These are phyloP conservation scores for Ascosphaera apis DNA, from an alignment of 2,329 filamentous ascomycete species.

Conservation along the genomic window DNA sequence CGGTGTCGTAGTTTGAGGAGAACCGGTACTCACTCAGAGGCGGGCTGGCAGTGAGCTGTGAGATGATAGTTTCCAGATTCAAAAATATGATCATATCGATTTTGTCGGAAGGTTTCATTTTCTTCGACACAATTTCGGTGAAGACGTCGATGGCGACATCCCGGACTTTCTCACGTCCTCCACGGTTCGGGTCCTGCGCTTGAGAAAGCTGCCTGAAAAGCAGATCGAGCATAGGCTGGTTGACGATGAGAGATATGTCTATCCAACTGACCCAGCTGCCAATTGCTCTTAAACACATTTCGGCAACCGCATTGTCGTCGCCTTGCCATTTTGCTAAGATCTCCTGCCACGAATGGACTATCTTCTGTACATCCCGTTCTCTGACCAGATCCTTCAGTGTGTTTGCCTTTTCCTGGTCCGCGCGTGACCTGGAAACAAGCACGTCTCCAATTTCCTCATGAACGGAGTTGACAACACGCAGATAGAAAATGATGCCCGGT, in stretches of 20 bases:
- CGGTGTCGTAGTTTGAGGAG: slow-evolving; percentile 77
- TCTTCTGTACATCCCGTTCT: slow-evolving; percentile 65
- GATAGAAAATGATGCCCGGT: slow-evolving; percentile 59
- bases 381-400: slow-evolving; percentile 80
- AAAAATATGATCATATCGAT: slow-evolving; percentile 81
- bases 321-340: slow-evolving; percentile 57
- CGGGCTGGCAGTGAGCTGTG: slow-evolving; percentile 64
- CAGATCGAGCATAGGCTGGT: slow-evolving; percentile 62
- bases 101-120: slow-evolving; percentile 89
- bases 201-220: slow-evolving; percentile 75
- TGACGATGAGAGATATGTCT: slow-evolving; percentile 82
- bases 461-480: slow-evolving; percentile 68
- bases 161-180: slow-evolving; percentile 61
- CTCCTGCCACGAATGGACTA: slow-evolving; percentile 77
- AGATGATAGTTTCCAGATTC: slow-evolving; percentile 64
- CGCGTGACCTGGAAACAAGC: slow-evolving; percentile 52
- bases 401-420: slow-evolving; percentile 65
- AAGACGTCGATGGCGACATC: slow-evolving; percentile 86
- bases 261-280: slow-evolving; percentile 98
- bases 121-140: slow-evolving; percentile 90
- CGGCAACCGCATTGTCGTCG: slow-evolving; percentile 48
- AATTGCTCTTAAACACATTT: slow-evolving; percentile 76
- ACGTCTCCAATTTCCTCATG: slow-evolving; percentile 96
- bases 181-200: slow-evolving; percentile 33
- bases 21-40: slow-evolving; percentile 55